A percentile compares a stretch with the other conserved stretches of the same genome.
Conservation (phyloP, 225 moss, liverwort and hornwort species). For the Marchantia paleacea region DNA sequence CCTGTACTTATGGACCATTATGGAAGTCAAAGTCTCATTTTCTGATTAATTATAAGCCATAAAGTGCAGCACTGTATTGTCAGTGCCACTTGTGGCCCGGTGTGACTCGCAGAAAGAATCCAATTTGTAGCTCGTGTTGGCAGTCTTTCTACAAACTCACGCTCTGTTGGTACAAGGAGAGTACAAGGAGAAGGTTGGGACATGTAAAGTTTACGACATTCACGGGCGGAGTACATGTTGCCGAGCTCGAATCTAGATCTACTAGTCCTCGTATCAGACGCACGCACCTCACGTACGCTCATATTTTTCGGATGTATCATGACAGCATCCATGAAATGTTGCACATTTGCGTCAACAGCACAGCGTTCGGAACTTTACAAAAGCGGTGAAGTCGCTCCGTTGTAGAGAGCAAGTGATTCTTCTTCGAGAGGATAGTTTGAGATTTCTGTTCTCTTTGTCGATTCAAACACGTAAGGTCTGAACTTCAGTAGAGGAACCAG, state of each 20-base stretch:
- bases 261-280: neutral
- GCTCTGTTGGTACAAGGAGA: neutral
- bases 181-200: neutral
- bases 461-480: neutral
- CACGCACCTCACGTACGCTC: neutral
- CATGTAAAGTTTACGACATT: too few species aligned
- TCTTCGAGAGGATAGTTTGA: neutral
- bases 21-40: neutral
- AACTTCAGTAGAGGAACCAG: too few species aligned
- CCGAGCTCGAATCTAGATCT: neutral
- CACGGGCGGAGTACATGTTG: neutral
- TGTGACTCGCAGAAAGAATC: neutral
- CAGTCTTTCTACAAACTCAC: neutral
- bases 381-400: neutral
- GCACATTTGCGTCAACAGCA: neutral
- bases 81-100: neutral
- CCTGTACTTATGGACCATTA: too few species aligned
- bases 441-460: neutral
- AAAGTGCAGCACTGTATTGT: neutral
- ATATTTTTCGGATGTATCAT: too few species aligned
- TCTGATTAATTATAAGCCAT: neutral
- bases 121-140: neutral
- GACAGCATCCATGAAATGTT: neutral
- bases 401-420: neutral
- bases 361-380: neutral